Conservation (phyloP, 1,284 basidiomycete species). For the Microbotryomycetes sp. region DNA sequence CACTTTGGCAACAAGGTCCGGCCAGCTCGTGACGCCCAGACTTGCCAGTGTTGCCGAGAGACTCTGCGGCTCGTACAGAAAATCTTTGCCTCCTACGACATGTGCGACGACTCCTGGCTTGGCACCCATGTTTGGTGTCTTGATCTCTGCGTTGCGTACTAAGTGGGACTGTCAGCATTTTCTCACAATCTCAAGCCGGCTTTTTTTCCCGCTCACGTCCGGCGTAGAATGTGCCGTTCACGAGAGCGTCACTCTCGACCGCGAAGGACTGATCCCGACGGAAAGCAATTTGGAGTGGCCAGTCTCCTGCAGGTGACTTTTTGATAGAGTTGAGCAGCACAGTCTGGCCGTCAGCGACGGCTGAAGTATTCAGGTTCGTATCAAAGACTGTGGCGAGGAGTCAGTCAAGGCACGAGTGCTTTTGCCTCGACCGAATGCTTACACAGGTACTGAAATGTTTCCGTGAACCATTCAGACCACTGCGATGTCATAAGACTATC, state of each 20-base stretch:
- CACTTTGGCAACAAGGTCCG: neutral
- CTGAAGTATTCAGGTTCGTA: neutral
- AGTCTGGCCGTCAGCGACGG: neutral
- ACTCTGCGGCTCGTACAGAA: neutral
- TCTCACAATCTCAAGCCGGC: too few relatives aligned
- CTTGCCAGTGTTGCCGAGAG: neutral
- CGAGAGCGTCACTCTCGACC: neutral
- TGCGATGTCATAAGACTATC: neutral
- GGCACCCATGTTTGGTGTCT: neutral
- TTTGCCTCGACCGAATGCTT: too few relatives aligned
- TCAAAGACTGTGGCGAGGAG: neutral
- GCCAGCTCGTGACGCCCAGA: neutral
- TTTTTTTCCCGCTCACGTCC: too few relatives aligned
- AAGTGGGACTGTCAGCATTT: too few relatives aligned
- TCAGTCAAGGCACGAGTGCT: neutral
- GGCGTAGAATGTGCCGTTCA: conserved; percentile 1
- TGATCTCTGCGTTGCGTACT: neutral
- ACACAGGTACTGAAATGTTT: neutral
- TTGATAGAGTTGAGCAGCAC: conserved; percentile 2
- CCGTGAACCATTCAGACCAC: neutral
- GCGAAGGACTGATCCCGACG: too few relatives aligned
- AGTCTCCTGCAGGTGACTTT: neutral
- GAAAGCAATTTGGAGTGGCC: neutral
- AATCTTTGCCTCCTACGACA: neutral
- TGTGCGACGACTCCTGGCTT: neutral